Evolutionary conservation across 306 rosid species (phyloP), one percentile per base, ranked within the genome.

Genomic region (Sicyos baderoa): DNA sequence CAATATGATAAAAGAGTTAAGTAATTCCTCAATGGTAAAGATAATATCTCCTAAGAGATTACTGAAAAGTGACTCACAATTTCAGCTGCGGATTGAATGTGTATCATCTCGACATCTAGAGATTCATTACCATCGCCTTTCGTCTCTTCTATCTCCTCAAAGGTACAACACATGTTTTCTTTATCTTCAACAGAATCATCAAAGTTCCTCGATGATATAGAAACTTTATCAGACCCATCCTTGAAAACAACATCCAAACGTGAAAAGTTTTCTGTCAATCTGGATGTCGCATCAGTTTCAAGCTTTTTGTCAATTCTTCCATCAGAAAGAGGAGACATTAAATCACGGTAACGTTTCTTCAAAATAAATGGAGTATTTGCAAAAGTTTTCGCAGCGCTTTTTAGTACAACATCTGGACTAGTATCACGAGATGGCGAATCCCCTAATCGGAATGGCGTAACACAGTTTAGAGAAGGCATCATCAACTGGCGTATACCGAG

Each of bases 401-500:
- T 86, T 71, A 94, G 82, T 64, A 94, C 74, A 42, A 89, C 96
- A 75, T 90, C 90, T 4, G 99, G 97, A 81, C 95, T 90, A 74
- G 76, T 71, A 80, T 80, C 86, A 9, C 64, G 86, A 72, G 91
- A 76, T 74, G 99, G 99, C 0, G 97, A 90, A 70, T 90, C 97
- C 96, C 97, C 90, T 77, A 90, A 75, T 84, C 90, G 88, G 72
- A 85, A 87, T 70, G 99, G 97, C 71, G 97, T 85, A 21, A 86
- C 88, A 76, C 87, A 83, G 80, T 88, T 90, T 82, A 84, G 80
- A 70, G 97, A 90, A 68, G 97, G 77, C 92, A 88, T 86, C 96
- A 86, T 85, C 59, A 90, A 84, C 82, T 84, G 96, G 59, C 99
- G 97, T 62, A 94, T 90, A 42, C 99, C 99, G 4, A 94, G 86